A percentile compares a stretch with the other conserved stretches of the same genome.
These are phyloP conservation scores for Candida rishiriensis DNA, from an alignment of 805 yeast species.

Conservation along the genomic window DNA sequence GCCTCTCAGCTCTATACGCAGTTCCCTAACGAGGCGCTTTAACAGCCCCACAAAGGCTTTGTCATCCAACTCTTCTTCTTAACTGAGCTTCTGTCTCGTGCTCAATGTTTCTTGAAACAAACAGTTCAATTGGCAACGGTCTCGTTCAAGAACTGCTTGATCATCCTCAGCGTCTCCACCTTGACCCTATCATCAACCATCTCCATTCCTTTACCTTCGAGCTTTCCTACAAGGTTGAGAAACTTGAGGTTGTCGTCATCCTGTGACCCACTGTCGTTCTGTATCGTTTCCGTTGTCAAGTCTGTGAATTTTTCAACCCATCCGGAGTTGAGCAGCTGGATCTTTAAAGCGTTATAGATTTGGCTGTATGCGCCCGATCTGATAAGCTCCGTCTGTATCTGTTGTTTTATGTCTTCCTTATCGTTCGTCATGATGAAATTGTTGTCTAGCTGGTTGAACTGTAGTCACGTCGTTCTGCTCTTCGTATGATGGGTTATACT, in stretches of 20 bases:
- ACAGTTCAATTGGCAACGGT: slow-evolving; percentile 32
- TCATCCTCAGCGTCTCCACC: slow-evolving; percentile 51
- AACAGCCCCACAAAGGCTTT: no score
- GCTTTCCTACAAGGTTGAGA: slow-evolving; percentile 42
- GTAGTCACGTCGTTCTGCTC: no score
- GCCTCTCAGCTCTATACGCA: no score
- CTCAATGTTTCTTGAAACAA: not conserved
- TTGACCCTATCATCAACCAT: slow-evolving; percentile 67
- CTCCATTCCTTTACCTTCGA: slow-evolving; percentile 64
- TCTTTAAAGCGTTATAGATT: slow-evolving; percentile 59
- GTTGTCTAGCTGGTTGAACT: no score
- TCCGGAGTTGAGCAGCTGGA: slow-evolving; percentile 68
- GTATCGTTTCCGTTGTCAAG: slow-evolving; percentile 46
- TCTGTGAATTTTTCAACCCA: slow-evolving; percentile 77
- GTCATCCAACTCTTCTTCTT: not conserved
- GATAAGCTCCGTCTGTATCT: slow-evolving; percentile 66
- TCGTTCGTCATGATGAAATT: not conserved
- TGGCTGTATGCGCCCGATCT: slow-evolving; percentile 77
- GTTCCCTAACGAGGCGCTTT: no score
- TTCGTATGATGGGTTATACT: no score
- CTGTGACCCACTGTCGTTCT: slow-evolving; percentile 9
- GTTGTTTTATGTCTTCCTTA: slow-evolving; percentile 39
- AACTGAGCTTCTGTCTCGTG: not conserved
- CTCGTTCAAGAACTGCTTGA: slow-evolving; percentile 54
- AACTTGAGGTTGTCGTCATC: slow-evolving; percentile 36